Percentiles rank a stretch among this genome's conserved stretches.
Conservation (phyloP, 495 filamentous ascomycete genomes). For the Tuber indicum region DNA sequence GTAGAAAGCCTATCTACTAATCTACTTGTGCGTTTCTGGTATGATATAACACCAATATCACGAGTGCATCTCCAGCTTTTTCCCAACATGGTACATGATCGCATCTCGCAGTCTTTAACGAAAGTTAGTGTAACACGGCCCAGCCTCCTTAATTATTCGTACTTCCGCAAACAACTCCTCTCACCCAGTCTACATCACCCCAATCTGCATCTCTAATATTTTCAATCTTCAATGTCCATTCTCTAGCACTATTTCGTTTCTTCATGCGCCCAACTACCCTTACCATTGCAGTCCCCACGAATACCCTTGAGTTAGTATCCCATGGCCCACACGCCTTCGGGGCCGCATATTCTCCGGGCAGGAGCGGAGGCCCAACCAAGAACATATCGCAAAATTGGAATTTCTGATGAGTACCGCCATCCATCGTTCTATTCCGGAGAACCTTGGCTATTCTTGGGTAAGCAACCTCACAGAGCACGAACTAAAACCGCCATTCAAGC, state of each 20-base stretch:
- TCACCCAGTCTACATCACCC: slow-evolving; percentile 49
- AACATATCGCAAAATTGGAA: slow-evolving; percentile 57
- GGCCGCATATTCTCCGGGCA: slow-evolving; percentile 48
- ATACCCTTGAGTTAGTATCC: slow-evolving; percentile 48
- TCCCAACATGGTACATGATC: neutral
- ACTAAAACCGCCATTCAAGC: neutral
- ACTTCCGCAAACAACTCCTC: slow-evolving; percentile 41
- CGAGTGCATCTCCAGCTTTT: neutral
- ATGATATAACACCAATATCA: neutral
- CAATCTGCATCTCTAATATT: slow-evolving; percentile 51
- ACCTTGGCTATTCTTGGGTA: slow-evolving; percentile 48
- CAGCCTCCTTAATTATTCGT: neutral
- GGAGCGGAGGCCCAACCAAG: slow-evolving; percentile 51
- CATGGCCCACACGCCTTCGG: slow-evolving; percentile 48
- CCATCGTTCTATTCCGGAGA: slow-evolving; percentile 49
- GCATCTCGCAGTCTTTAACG: neutral
- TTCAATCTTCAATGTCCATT: slow-evolving; percentile 49
- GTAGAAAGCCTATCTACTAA: neutral
- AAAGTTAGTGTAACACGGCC: neutral
- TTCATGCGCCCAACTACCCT: slow-evolving; percentile 52
- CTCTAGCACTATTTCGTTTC: slow-evolving; percentile 42
- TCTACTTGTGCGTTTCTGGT: neutral
- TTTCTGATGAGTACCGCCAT: slow-evolving; percentile 47
- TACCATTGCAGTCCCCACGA: slow-evolving; percentile 47
- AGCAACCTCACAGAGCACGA: neutral